Conservation (phyloP, 2,329 filamentous ascomycete genomes). For the Hymenoscyphus scutula region DNA sequence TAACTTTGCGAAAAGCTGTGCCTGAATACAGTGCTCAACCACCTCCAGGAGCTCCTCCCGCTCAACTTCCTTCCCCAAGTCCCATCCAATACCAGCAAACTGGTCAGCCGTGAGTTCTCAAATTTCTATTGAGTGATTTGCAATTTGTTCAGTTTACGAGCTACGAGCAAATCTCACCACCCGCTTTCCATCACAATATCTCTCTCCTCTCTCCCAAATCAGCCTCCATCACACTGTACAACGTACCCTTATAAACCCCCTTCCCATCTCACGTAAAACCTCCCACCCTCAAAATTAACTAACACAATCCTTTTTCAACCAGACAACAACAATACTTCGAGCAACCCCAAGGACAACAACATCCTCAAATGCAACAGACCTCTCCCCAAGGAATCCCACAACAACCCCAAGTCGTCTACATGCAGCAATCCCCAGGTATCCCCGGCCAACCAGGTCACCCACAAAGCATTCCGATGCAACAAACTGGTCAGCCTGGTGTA, state of each 20-base stretch:
- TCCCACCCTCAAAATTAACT: background rate
- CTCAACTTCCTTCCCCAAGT: slow-evolving; percentile 5
- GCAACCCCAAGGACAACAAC: slow-evolving; percentile 4
- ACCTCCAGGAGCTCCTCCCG: slow-evolving; percentile 4
- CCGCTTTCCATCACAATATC: background rate
- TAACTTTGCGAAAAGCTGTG: slow-evolving; percentile 7
- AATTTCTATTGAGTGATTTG: background rate
- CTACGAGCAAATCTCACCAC: background rate
- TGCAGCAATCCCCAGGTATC: slow-evolving; percentile 10
- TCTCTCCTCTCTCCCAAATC: background rate
- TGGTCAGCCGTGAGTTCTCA: slow-evolving; percentile 6
- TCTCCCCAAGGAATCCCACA: slow-evolving; percentile 7
- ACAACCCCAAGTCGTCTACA: slow-evolving; percentile 16
- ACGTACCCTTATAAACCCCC: background rate
- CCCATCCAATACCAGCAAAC: slow-evolving; percentile 11
- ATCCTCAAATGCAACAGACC: background rate
- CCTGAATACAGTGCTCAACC: slow-evolving; percentile 9
- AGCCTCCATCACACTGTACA: background rate
- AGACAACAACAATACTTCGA: slow-evolving; percentile 16
- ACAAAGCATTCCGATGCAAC: slow-evolving; percentile 7
- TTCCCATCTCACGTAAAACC: background rate
- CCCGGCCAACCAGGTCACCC: slow-evolving; percentile 4
- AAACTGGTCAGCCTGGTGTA: background rate
- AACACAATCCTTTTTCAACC: background rate
- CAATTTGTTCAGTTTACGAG: too few species aligned